These are phyloP conservation scores for Prunus mume DNA, from an alignment of 306 rosid species.

Conservation along the genomic window DNA sequence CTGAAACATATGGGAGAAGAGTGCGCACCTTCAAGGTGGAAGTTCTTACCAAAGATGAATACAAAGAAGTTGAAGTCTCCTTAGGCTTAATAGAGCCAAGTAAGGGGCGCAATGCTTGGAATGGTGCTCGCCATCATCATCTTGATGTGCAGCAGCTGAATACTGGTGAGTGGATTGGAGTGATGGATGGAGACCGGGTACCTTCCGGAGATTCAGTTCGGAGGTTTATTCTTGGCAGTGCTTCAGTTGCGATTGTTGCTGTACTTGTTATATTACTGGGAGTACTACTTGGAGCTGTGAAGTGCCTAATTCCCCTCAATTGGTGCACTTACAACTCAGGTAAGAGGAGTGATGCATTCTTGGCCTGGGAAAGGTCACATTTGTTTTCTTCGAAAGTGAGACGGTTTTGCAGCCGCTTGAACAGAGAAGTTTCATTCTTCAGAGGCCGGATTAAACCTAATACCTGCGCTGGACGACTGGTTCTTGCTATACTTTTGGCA, in stretches of 20 bases:
- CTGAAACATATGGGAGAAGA: slow-evolving; percentile 84
- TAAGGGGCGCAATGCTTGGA: slow-evolving; percentile 94
- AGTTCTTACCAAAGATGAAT: slow-evolving; percentile 62
- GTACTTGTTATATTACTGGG: slow-evolving; percentile 66
- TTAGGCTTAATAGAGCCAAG: slow-evolving; percentile 58
- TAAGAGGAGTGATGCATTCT: slow-evolving; percentile 48
- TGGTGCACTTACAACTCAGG: slow-evolving; percentile 63
- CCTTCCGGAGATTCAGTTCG: slow-evolving; percentile 80
- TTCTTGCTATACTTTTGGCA: slow-evolving; percentile 55
- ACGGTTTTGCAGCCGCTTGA: slow-evolving; percentile 82
- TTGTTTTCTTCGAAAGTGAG: slow-evolving; percentile 55
- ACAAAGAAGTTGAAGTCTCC: slow-evolving; percentile 78
- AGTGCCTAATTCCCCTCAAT: slow-evolving; percentile 75
- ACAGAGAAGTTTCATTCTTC: slow-evolving; percentile 59
- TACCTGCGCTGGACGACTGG: slow-evolving; percentile 72
- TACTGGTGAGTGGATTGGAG: slow-evolving; percentile 86
- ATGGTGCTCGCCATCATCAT: slow-evolving; percentile 91
- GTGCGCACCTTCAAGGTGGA: slow-evolving; percentile 76
- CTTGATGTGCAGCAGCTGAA: slow-evolving; percentile 80
- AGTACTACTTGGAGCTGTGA: slow-evolving; percentile 75
- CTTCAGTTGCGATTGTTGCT: slow-evolving; percentile 63
- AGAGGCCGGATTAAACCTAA: slow-evolving; percentile 71
- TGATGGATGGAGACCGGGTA: slow-evolving; percentile 95
- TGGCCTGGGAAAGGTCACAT: slow-evolving; percentile 74
- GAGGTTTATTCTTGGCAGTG: slow-evolving; percentile 75